Evolutionary conservation across 176 grass and related monocot species (phyloP).

Genomic region (Melocanna baccifera): DNA sequence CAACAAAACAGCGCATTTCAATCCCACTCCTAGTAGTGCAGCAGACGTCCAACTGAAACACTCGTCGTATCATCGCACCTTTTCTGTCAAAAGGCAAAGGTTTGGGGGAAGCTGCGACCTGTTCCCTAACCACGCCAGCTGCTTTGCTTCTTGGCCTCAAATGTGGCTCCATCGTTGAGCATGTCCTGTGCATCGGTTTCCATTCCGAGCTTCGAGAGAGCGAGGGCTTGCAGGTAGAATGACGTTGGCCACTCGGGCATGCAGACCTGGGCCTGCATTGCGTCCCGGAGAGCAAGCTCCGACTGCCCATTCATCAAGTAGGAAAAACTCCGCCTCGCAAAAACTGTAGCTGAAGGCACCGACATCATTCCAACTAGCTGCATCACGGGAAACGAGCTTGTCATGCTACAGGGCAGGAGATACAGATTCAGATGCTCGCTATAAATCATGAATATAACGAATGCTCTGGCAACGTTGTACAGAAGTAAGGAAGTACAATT

Average conservation of each 20-base stretch:
- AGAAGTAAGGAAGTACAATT: neutral
- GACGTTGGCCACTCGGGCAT: slow-evolving; percentile 95
- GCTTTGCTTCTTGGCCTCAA: slow-evolving; percentile 90
- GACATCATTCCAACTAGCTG: slow-evolving; percentile 94
- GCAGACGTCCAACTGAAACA: slow-evolving; percentile 17
- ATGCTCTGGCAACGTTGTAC: neutral
- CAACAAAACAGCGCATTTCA: slow-evolving; percentile 53
- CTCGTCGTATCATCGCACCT: slow-evolving; percentile 12
- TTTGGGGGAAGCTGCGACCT: neutral
- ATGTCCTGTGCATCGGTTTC: slow-evolving; percentile 97
- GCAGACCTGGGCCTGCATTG: slow-evolving; percentile 99
- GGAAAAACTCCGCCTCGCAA: slow-evolving; percentile 79
- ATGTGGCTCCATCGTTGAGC: slow-evolving; percentile 91
- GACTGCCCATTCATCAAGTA: slow-evolving; percentile 95
- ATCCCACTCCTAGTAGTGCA: slow-evolving; percentile 37
- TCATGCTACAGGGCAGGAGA: neutral
- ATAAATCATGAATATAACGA: neutral
- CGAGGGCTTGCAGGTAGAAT: slow-evolving; percentile 96
- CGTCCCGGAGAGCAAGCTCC: slow-evolving; percentile 90
- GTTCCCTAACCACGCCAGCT: slow-evolving; percentile 70
- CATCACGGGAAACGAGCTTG: slow-evolving; percentile 16
- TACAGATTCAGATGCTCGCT: neutral
- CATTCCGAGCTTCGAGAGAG: slow-evolving; percentile 94
- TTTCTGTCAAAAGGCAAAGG: neutral
- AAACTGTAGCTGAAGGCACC: slow-evolving; percentile 81